Evolutionary conservation across 1,139 yeast species (phyloP).

Genomic region (Blastobotrys indianensis): DNA sequence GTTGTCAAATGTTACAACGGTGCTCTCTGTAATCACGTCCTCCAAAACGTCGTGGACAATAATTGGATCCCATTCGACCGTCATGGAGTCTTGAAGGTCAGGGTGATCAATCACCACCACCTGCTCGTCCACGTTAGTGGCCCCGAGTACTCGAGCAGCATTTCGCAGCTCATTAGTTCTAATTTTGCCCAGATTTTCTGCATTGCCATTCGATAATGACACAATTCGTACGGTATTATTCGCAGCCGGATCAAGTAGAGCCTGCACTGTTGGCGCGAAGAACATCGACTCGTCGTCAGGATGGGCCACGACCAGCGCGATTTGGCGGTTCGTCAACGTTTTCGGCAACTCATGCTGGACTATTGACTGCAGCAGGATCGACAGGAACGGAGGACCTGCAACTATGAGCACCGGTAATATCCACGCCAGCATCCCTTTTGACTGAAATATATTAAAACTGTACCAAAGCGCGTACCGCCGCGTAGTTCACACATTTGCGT

Average conservation of each 20-base stretch:
- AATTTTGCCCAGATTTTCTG: conserved; percentile 61
- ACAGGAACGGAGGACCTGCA: conserved; percentile 15
- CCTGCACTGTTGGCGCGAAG: conserved; percentile 70
- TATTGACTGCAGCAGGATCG: conserved; percentile 9
- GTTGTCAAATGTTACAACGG: conserved; percentile 70
- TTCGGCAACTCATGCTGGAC: conserved; percentile 16
- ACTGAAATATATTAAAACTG: too few species aligned
- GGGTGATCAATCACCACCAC: conserved; percentile 46
- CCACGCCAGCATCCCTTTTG: too few species aligned
- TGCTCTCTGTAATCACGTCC: conserved; percentile 23
- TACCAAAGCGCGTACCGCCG: too few species aligned
- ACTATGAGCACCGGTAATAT: conserved; percentile 14
- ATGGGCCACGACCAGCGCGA: conserved; percentile 68
- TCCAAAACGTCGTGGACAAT: conserved; percentile 37
- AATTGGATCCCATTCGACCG: conserved; percentile 53
- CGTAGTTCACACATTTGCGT: neutral
- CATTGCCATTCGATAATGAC: conserved; percentile 76
- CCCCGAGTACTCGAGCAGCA: conserved; percentile 56
- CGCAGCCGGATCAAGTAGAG: conserved; percentile 37
- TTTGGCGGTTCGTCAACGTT: conserved; percentile 20
- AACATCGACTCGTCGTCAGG: conserved; percentile 99
- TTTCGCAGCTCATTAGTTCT: conserved; percentile 54
- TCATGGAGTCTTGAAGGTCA: conserved; percentile 63
- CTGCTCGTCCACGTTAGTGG: conserved; percentile 34
- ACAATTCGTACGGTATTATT: conserved; percentile 52